Evolutionary conservation across 257 asterid genomes (phyloP).

Genomic region (Solanum virginianum): DNA sequence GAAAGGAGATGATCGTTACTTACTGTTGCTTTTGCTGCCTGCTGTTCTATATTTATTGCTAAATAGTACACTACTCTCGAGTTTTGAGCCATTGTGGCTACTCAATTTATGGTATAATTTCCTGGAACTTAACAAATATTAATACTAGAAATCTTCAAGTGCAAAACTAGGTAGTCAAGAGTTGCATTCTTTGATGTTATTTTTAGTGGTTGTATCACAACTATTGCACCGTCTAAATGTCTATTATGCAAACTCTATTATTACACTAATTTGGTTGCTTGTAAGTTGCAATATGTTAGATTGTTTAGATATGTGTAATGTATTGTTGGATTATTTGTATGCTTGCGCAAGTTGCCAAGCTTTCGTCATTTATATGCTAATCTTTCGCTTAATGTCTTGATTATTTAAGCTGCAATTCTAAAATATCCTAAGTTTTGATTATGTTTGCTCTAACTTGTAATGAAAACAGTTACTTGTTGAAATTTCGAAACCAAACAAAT

Average conservation of each 20-base stretch:
- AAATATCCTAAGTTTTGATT: neutral
- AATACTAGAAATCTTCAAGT: neutral
- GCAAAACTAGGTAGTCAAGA: neutral
- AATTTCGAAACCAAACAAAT: neutral
- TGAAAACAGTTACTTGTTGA: neutral
- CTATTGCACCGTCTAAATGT: too few relatives aligned
- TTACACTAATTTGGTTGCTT: neutral
- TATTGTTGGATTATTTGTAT: neutral
- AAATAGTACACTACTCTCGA: too few relatives aligned
- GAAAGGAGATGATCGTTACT: too few relatives aligned
- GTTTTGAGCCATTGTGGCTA: too few relatives aligned
- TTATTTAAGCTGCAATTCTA: neutral
- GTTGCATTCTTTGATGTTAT: neutral
- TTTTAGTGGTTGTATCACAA: neutral
- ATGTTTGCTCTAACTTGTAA: neutral
- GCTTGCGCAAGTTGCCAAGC: neutral
- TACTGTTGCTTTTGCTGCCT: too few relatives aligned
- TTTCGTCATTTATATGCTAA: neutral
- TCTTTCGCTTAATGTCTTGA: neutral
- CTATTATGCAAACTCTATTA: too few relatives aligned
- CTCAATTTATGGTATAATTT: neutral
- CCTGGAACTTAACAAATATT: neutral
- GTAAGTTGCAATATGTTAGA: neutral
- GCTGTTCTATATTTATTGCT: too few relatives aligned
- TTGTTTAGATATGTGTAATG: too few relatives aligned